These are phyloP conservation scores for Gentiana macrophylla DNA, from an alignment of 257 asterid genomes.

Conservation along the genomic window DNA sequence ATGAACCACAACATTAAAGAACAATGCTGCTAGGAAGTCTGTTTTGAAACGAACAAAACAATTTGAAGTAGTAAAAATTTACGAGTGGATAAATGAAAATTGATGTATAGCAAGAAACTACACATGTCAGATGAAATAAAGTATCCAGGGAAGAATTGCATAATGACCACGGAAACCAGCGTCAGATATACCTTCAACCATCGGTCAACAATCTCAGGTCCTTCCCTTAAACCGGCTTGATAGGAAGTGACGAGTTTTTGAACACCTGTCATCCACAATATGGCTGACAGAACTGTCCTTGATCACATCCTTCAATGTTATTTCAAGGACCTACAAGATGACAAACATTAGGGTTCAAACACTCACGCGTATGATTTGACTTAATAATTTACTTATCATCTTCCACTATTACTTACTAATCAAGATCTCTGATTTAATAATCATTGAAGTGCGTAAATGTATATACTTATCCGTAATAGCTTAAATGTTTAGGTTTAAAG, in stretches of 20 bases:
- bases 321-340: too few species aligned
- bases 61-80: too few species aligned
- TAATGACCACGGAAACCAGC: not conserved
- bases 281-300: not conserved
- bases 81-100: not conserved
- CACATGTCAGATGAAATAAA: not conserved
- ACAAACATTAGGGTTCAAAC: not conserved
- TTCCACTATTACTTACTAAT: too few species aligned
- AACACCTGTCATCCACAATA: not conserved
- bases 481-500: too few species aligned
- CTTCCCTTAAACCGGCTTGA: not conserved
- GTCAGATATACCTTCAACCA: not conserved
- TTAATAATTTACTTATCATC: too few species aligned
- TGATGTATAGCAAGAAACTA: not conserved
- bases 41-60: too few species aligned
- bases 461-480: too few species aligned
- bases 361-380: not conserved
- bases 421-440: too few species aligned
- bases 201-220: not conserved
- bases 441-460: too few species aligned
- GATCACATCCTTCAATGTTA: too few species aligned
- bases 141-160: constrained; percentile 2
- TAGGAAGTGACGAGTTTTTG: not conserved
- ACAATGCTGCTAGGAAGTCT: too few species aligned
- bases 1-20: not conserved